These are phyloP conservation scores for Mycena kentingensis DNA, from an alignment of 768 basidiomycete species.

Conservation along the genomic window DNA sequence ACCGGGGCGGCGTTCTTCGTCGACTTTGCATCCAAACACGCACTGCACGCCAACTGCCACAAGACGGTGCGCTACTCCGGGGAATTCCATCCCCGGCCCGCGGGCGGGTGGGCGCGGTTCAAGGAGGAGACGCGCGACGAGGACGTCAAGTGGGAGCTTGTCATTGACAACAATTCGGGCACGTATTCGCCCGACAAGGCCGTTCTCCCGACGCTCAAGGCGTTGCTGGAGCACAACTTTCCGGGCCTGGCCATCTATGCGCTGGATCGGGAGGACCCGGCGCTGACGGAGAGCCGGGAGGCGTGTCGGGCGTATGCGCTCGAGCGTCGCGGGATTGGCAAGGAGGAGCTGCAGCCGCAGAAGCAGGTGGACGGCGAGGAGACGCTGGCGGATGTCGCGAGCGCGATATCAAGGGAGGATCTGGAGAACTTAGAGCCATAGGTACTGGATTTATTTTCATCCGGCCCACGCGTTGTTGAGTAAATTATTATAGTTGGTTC, in stretches of 20 bases:
- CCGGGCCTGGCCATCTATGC: slow-evolving; percentile 59
- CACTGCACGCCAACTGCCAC: slow-evolving; percentile 76
- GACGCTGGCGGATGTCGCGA: slow-evolving; percentile 43
- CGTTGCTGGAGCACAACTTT: slow-evolving; percentile 74
- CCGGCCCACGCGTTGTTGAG: no score
- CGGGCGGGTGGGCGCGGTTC: slow-evolving; percentile 68
- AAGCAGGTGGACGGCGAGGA: slow-evolving; percentile 50
- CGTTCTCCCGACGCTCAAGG: slow-evolving; percentile 61
- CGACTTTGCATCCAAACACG: slow-evolving; percentile 86
- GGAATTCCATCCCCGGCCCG: slow-evolving; percentile 77
- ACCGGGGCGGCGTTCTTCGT: slow-evolving; percentile 88
- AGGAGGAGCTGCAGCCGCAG: slow-evolving; percentile 68
- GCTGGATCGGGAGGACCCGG: slow-evolving; percentile 56
- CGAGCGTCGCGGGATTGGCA: slow-evolving; percentile 56
- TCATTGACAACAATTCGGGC: slow-evolving; percentile 85
- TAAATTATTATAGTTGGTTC: no score
- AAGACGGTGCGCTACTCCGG: slow-evolving; percentile 70
- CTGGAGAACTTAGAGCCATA: no score
- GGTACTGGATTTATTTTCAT: no score
- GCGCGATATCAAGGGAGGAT: slow-evolving; percentile 9
- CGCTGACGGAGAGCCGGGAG: slow-evolving; percentile 58
- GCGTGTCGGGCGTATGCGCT: slow-evolving; percentile 70
- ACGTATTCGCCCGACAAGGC: slow-evolving; percentile 76
- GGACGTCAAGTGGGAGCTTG: slow-evolving; percentile 73
- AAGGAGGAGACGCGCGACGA: slow-evolving; percentile 54